Evolutionary conservation across 805 yeast genomes (phyloP).

Genomic region (Cyberlindnera mississippiensis): DNA sequence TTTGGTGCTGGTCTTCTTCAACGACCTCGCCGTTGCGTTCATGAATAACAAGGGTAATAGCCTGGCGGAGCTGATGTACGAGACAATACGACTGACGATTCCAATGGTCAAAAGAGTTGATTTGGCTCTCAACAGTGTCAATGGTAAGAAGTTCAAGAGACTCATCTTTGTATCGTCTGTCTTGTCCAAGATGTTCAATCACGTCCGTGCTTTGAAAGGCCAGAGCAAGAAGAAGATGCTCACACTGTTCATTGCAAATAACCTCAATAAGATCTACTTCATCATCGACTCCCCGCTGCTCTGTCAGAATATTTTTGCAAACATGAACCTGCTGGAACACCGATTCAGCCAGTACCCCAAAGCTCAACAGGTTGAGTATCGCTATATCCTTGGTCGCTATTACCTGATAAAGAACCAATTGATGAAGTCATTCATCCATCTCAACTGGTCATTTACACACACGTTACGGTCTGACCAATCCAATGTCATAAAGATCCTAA

Average conservation of each 20-base stretch:
- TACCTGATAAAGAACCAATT: slow-evolving; percentile 50
- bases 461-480: slow-evolving; percentile 6
- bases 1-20: slow-evolving; percentile 42
- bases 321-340: slow-evolving; percentile 47
- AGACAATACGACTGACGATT: slow-evolving; percentile 36
- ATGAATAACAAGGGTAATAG: slow-evolving; percentile 40
- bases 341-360: slow-evolving; percentile 37
- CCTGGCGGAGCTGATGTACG: slow-evolving; percentile 34
- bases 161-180: slow-evolving; percentile 25
- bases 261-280: slow-evolving; percentile 50
- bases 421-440: slow-evolving; percentile 42
- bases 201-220: slow-evolving; percentile 29
- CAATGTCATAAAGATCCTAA: slow-evolving; percentile 33
- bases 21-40: slow-evolving; percentile 46
- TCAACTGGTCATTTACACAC: slow-evolving; percentile 39
- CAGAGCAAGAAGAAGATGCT: slow-evolving; percentile 38
- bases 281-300: slow-evolving; percentile 50
- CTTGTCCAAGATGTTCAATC: slow-evolving; percentile 27
- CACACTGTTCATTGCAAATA: slow-evolving; percentile 45
- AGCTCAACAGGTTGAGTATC: slow-evolving; percentile 46
- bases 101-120: slow-evolving; percentile 45
- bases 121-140: slow-evolving; percentile 37
- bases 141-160: slow-evolving; percentile 41
- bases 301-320: slow-evolving; percentile 59
- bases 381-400: slow-evolving; percentile 51